phyloP scores from a whole-genome alignment of 352 stramenopile species.

The Phytophthora quininea region DNA sequence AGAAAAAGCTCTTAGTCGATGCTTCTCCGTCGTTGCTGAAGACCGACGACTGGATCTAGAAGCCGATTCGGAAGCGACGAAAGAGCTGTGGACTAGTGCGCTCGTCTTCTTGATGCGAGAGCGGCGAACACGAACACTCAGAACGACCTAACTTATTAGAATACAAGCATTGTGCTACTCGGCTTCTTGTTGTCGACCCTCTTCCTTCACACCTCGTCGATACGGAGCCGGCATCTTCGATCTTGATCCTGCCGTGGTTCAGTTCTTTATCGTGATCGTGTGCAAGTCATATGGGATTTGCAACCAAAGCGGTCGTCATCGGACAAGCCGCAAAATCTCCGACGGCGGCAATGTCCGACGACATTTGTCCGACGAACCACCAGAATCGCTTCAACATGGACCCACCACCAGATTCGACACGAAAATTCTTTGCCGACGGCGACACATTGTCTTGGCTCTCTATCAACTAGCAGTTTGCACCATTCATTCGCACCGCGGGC shows the following conservation, averaged over 20 bases:
- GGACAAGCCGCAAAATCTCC: not conserved
- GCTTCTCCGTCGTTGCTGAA: conserved; percentile 71
- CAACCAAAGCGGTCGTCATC: not conserved
- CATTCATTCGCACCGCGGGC: not conserved
- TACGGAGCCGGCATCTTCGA: no score
- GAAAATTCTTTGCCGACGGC: conserved; percentile 28
- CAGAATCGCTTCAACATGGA: conserved; percentile 30
- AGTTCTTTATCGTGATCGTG: no score
- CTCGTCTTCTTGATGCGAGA: conserved; percentile 52
- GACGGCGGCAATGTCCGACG: not conserved
- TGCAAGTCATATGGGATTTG: not conserved
- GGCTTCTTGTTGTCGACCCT: no score
- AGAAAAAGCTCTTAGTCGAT: conserved; percentile 72
- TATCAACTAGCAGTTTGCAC: not conserved
- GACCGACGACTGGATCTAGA: conserved; percentile 72
- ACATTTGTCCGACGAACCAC: conserved; percentile 18
- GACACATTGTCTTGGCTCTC: conserved; percentile 6
- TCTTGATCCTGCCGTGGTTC: no score
- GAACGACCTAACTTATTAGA: conserved; percentile 29
- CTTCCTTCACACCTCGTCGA: no score
- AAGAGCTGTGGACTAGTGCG: conserved; percentile 67
- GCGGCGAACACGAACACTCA: conserved; percentile 14
- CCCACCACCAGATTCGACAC: not conserved
- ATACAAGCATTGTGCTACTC: not conserved
- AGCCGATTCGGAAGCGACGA: conserved; percentile 68